Percentiles rank a stretch among this genome's conserved stretches.
Conservation (phyloP, 2,329 filamentous ascomycete genomes). For the Hymenoscyphus linearis region DNA sequence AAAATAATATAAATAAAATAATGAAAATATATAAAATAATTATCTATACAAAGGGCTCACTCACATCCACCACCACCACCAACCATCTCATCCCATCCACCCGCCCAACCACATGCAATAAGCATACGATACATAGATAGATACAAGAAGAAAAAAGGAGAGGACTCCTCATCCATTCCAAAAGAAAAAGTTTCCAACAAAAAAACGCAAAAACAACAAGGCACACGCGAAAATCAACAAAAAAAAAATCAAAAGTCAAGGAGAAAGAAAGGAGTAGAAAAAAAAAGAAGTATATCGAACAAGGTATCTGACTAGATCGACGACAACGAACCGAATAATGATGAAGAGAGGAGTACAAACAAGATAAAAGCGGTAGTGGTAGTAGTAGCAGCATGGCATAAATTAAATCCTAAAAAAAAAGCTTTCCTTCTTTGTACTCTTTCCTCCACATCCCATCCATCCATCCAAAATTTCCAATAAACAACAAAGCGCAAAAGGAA, state of each 20-base stretch:
- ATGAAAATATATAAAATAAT: too few species aligned
- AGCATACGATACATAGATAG: constrained; percentile 8
- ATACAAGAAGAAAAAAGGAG: constrained; percentile 10
- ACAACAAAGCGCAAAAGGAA: background rate
- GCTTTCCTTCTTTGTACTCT: too few species aligned
- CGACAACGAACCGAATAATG: too few species aligned
- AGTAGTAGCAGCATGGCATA: too few species aligned
- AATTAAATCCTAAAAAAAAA: constrained; percentile 15
- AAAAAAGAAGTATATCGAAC: constrained; percentile 46
- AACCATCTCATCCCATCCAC: too few species aligned
- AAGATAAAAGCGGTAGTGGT: too few species aligned
- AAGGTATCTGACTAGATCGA: constrained; percentile 47
- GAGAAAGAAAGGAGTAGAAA: constrained; percentile 20
- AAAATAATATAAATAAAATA: too few species aligned
- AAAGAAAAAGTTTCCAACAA: background rate
- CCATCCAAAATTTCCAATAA: background rate
- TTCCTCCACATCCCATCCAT: constrained; percentile 12
- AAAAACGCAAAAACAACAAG: background rate
- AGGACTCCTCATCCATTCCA: background rate
- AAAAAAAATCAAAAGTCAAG: constrained; percentile 14
- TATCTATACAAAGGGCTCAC: too few species aligned
- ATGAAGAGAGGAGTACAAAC: constrained; percentile 23
- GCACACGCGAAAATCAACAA: too few species aligned
- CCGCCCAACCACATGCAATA: background rate
- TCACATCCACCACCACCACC: too few species aligned